Conservation (phyloP, 805 yeast genomes). For the Wickerhamiella azymoides region DNA sequence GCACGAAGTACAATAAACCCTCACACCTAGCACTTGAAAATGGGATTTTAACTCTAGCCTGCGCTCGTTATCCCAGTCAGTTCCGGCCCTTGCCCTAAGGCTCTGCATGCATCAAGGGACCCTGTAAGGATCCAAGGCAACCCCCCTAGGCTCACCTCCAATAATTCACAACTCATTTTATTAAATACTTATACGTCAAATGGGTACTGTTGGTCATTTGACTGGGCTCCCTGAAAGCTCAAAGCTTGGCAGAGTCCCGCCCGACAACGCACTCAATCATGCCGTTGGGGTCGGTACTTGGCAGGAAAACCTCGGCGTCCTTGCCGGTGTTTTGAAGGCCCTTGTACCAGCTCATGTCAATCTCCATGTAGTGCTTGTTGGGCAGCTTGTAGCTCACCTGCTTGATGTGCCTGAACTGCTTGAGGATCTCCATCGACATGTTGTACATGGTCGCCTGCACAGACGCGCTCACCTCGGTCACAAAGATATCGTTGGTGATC, state of each 20-base stretch:
- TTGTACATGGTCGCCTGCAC: constrained; percentile 96
- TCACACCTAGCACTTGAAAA: too few species aligned
- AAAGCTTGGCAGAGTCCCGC: constrained; percentile 38
- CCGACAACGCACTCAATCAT: constrained; percentile 77
- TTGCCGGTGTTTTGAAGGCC: constrained; percentile 47
- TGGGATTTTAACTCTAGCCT: too few species aligned
- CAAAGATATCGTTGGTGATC: constrained; percentile 64
- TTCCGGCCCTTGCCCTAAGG: too few species aligned
- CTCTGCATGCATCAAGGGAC: too few species aligned
- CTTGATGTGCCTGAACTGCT: constrained; percentile 39
- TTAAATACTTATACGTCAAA: neutral
- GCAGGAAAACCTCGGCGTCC: constrained; percentile 75
- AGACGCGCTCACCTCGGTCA: constrained; percentile 77
- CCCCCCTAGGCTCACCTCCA: too few species aligned
- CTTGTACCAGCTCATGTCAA: constrained; percentile 67
- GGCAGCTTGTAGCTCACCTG: constrained; percentile 68
- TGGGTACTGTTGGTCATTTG: neutral
- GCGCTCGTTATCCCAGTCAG: too few species aligned
- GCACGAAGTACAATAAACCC: too few species aligned
- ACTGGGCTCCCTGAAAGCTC: neutral
- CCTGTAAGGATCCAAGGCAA: too few species aligned
- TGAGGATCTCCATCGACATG: constrained; percentile 66
- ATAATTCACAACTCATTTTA: too few species aligned
- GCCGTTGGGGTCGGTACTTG: constrained; percentile 83
- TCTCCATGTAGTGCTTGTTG: constrained; percentile 79